These are phyloP conservation scores for Gnaphalium uliginosum DNA, from an alignment of 129 eudicot genomes.

Conservation along the genomic window DNA sequence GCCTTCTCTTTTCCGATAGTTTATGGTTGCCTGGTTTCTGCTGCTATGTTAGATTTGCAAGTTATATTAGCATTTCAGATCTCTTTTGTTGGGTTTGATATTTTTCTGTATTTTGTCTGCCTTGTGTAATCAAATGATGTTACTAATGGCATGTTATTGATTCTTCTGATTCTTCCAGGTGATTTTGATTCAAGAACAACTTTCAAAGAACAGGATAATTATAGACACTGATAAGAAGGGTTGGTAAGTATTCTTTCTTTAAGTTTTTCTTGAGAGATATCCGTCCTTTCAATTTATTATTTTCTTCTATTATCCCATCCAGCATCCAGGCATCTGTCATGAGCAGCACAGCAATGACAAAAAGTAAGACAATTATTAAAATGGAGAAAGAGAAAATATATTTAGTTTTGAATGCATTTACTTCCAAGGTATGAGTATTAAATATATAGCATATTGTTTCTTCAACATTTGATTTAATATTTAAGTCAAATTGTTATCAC, in stretches of 20 bases:
- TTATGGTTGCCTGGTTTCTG: background rate
- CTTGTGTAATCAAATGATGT: constrained; percentile 14
- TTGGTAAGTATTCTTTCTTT: constrained; percentile 50
- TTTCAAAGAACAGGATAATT: constrained; percentile 94
- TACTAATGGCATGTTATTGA: background rate
- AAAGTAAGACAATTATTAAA: constrained; percentile 69
- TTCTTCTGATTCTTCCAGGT: constrained; percentile 56
- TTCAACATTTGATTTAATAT: background rate
- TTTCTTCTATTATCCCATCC: constrained; percentile 25
- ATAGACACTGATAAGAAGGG: constrained; percentile 87
- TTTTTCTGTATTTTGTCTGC: background rate
- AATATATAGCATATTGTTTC: background rate
- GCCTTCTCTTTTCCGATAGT: background rate
- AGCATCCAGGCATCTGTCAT: constrained; percentile 92
- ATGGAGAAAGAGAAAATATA: constrained; percentile 95
- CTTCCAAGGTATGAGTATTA: constrained; percentile 22
- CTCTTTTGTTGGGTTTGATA: background rate
- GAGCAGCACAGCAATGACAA: constrained; percentile 76
- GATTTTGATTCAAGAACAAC: constrained; percentile 93
- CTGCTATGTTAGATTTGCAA: background rate
- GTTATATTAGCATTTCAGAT: background rate
- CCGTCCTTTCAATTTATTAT: background rate
- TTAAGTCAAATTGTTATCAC: background rate
- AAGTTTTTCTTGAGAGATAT: background rate
- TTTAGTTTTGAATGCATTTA: constrained; percentile 61